Evolutionary conservation across 306 rosid species (phyloP), one percentile per base, ranked within the genome.

Genomic region (Acacia crassicarpa): DNA sequence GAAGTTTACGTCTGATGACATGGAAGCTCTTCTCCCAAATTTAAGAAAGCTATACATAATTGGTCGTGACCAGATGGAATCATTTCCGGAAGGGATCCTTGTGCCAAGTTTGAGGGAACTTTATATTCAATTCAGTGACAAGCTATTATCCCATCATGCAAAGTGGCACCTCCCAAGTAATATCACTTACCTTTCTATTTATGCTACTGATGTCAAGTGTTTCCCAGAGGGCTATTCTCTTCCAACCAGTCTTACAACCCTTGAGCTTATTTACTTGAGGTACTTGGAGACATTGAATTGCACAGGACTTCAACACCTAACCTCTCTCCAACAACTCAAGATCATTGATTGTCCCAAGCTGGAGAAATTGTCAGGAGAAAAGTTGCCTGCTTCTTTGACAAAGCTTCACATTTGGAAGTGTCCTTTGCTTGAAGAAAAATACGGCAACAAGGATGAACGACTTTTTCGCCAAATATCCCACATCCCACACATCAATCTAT

Each of bases 231-330:
- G 63, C 1, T 56, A 0, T n/a, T 56, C 14, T 66, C 25, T 81
- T 45, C 85, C 51, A 35, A 46, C 85, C 61, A 22, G 46, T 20
- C 35, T 82, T 6, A 16, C 1, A 0, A 2, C 20, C 13, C n/a
- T 83, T 8, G 0, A 0, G 0, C 45, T 83, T 0, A 0, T 0
- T 3, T 0, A 0, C 0, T 25, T 79, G 2, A 8, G 1, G 8
- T 35, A 0, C 27, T 0, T 83, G 15, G 61, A 71, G 71, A 54
- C 75, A 2, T 58, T 83, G 45, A 30, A 82, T 7, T 70, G 66
- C 70, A 27, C 6, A 3, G 49, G 20, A 4, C 48, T 83, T 46
- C 40, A 41, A 20, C 20, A 63, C 72, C 49, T 83, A 41, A 48
- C 67, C 15, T 77, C 82, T 58, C 78, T 83, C 20, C 44, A 70